These are phyloP conservation scores for Pythium pyrilobum DNA, from an alignment of 352 stramenopile genomes.

Conservation along the genomic window DNA sequence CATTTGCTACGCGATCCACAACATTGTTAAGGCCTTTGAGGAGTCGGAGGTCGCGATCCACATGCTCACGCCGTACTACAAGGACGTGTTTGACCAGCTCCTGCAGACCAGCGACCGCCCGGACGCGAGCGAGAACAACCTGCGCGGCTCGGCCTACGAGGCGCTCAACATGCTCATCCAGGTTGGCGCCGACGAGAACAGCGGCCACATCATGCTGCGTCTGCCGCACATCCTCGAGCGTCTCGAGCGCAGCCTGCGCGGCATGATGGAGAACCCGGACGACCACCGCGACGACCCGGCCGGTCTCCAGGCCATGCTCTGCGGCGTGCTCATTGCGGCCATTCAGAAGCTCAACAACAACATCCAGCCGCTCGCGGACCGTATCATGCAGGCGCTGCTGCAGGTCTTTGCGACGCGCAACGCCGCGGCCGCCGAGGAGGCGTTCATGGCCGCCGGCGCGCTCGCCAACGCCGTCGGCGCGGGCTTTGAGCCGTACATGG, in stretches of 20 bases:
- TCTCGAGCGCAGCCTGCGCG: conserved; percentile 65
- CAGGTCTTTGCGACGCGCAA: conserved; percentile 94
- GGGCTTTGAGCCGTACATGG: conserved; percentile 96
- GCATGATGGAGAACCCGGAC: conserved; percentile 59
- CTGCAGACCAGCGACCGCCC: conserved; percentile 86
- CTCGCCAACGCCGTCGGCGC: conserved; percentile 91
- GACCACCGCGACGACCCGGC: conserved; percentile 72
- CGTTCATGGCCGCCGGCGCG: conserved; percentile 92
- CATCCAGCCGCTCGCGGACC: conserved; percentile 86
- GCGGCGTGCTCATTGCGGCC: conserved; percentile 90
- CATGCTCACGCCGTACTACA: conserved; percentile 91
- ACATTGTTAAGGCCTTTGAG: conserved; percentile 92
- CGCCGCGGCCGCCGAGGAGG: conserved; percentile 93
- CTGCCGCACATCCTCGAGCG: conserved; percentile 78
- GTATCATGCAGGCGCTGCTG: conserved; percentile 95
- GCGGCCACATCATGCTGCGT: conserved; percentile 73
- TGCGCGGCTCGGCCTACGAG: conserved; percentile 91
- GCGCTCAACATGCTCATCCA: conserved; percentile 93
- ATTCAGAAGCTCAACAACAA: conserved; percentile 90
- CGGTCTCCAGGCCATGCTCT: conserved; percentile 83
- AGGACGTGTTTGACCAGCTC: conserved; percentile 90
- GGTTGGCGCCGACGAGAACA: conserved; percentile 67
- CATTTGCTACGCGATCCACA: conserved; percentile 96
- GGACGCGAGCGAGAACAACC: conserved; percentile 88
- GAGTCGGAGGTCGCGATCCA: conserved; percentile 67